phyloP scores from a whole-genome alignment of 805 yeast species.

The Teunomyces aglyptinius region DNA sequence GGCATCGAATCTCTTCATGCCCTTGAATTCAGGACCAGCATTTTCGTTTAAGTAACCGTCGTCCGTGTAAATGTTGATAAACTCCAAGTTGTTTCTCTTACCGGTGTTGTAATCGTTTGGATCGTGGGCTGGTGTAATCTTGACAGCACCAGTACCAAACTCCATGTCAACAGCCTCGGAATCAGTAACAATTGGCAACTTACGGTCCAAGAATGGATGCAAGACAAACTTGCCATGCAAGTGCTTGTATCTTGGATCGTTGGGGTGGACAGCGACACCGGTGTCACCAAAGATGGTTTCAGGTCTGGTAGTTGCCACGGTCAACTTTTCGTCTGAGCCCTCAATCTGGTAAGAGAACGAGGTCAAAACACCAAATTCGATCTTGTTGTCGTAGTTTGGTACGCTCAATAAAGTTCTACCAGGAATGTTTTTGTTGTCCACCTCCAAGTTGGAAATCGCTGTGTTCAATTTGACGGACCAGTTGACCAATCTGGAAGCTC shows the following conservation, averaged over 20 bases:
- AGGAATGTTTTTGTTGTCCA: constrained; percentile 83
- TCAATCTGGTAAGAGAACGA: constrained; percentile 90
- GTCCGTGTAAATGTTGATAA: constrained; percentile 87
- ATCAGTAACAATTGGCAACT: constrained; percentile 86
- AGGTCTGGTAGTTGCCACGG: constrained; percentile 98
- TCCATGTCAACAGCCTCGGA: constrained; percentile 97
- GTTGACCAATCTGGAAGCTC: constrained; percentile 89
- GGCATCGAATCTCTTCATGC: constrained; percentile 93
- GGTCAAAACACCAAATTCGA: constrained; percentile 97
- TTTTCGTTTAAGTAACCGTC: constrained; percentile 86
- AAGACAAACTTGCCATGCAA: constrained; percentile 88
- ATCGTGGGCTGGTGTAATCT: constrained; percentile 98
- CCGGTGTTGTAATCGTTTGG: constrained; percentile 96
- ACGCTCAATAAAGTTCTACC: constrained; percentile 80
- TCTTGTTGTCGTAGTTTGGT: constrained; percentile 86
- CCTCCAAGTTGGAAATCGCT: constrained; percentile 94
- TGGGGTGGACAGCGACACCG: constrained; percentile 96
- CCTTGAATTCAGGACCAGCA: constrained; percentile 86
- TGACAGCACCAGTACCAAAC: constrained; percentile 99
- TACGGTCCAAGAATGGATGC: constrained; percentile 87
- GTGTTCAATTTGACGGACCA: constrained; percentile 96
- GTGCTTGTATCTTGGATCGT: constrained; percentile 88
- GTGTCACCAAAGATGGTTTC: constrained; percentile 98
- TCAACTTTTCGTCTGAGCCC: constrained; percentile 76
- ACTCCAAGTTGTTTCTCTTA: constrained; percentile 85